phyloP scores from a whole-genome alignment of 148 eudicot genomes.

The Vaccinium vitisidaea region DNA sequence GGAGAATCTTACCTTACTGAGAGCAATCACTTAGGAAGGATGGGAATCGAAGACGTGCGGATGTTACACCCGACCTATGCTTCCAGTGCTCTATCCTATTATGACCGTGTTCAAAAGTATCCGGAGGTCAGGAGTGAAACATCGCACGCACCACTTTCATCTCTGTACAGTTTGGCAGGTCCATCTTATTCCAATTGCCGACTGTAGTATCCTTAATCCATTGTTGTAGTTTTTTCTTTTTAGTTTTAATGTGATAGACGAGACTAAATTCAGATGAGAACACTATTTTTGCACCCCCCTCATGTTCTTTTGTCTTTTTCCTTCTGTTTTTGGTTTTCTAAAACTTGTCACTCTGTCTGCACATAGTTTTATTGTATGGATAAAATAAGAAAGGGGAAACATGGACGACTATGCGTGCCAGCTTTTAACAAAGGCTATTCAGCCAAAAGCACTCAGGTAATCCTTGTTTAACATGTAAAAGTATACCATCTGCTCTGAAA shows the following conservation, averaged over 20 bases:
- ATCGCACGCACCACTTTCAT: conserved; percentile 42
- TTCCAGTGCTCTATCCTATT: conserved; percentile 25
- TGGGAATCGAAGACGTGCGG: conserved; percentile 19
- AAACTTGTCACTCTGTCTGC: background rate
- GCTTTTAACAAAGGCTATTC: background rate
- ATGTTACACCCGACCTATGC: conserved; percentile 32
- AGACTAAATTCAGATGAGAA: background rate
- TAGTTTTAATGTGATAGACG: background rate
- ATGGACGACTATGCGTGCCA: background rate
- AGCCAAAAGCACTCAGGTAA: background rate
- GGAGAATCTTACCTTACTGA: conserved; percentile 9
- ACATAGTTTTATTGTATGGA: background rate
- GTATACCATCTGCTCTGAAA: background rate
- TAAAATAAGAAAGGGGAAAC: background rate
- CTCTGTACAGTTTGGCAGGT: conserved; percentile 64
- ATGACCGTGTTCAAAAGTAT: conserved; percentile 25
- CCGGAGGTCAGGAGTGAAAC: background rate
- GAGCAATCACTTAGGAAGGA: conserved; percentile 2
- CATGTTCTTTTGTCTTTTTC: background rate
- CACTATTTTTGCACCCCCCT: background rate
- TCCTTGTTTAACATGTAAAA: background rate
- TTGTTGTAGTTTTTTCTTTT: background rate
- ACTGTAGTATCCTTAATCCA: background rate
- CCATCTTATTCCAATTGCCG: conserved; percentile 18
- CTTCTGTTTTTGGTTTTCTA: background rate